A percentile compares a stretch with the other conserved stretches of the same genome.
phyloP scores from a whole-genome alignment of 169 alveolate genomes.

The Plasmodium billcollinsi region DNA sequence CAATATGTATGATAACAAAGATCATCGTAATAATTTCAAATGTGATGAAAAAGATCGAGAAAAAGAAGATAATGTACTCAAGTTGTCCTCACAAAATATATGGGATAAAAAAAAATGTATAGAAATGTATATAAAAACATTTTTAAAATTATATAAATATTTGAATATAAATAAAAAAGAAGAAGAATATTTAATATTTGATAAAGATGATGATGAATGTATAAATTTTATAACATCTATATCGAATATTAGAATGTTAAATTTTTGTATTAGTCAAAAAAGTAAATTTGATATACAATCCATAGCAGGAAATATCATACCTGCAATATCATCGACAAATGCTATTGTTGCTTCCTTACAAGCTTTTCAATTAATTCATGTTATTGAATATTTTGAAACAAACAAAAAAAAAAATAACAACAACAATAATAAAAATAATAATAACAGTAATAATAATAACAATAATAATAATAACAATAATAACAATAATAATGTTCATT shows the following conservation, averaged over 20 bases:
- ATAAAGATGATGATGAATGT: conserved; percentile 94
- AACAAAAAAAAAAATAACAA: background rate
- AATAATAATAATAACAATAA: no score
- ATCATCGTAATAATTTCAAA: background rate
- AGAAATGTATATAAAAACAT: conserved; percentile 46
- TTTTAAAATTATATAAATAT: conserved; percentile 36
- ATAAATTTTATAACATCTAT: conserved; percentile 94
- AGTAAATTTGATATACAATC: conserved; percentile 91
- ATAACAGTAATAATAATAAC: no score
- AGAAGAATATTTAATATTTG: conserved; percentile 87
- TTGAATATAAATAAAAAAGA: conserved; percentile 48
- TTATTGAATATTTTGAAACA: conserved; percentile 39
- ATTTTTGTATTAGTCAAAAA: conserved; percentile 89
- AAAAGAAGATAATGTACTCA: conserved; percentile 2
- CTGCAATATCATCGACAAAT: conserved; percentile 97
- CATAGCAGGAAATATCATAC: conserved; percentile 97
- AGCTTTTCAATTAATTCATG: conserved; percentile 90
- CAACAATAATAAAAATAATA: background rate
- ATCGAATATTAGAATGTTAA: conserved; percentile 93
- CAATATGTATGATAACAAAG: background rate
- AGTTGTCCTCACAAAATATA: conserved; percentile 42
- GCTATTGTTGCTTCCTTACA: conserved; percentile 95
- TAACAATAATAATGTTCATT: no score
- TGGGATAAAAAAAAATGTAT: conserved; percentile 60
- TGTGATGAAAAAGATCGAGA: background rate